Evolutionary conservation across 2,329 filamentous ascomycete genomes (phyloP).

Genomic region (Xylariaceae sp.): DNA sequence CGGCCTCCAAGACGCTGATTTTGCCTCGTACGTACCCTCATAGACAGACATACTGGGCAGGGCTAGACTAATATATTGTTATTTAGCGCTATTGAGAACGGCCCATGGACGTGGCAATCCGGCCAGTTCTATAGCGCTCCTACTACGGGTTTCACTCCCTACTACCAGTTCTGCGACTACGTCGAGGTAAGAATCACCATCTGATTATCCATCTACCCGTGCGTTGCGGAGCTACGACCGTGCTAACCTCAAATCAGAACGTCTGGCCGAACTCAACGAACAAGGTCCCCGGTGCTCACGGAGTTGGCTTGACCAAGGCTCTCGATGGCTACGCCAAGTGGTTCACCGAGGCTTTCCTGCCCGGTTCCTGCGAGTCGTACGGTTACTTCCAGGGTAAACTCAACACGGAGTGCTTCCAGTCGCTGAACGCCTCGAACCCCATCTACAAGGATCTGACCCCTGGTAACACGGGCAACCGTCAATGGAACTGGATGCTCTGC

Average conservation of each 20-base stretch:
- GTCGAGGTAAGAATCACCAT: constrained; percentile 34
- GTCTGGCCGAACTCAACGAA: constrained; percentile 42
- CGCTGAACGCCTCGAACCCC: constrained; percentile 43
- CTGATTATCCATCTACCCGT: not conserved
- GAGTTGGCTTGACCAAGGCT: constrained; percentile 50
- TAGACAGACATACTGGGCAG: not conserved
- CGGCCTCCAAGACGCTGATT: constrained; percentile 44
- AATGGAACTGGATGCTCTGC: constrained; percentile 55
- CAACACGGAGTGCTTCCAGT: constrained; percentile 46
- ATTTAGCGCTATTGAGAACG: constrained; percentile 44
- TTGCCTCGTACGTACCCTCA: constrained; percentile 34
- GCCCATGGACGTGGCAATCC: constrained; percentile 55
- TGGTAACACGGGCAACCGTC: constrained; percentile 44
- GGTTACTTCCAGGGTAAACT: constrained; percentile 41
- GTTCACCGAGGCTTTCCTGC: constrained; percentile 40
- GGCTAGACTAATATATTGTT: not conserved
- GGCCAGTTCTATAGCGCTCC: constrained; percentile 45
- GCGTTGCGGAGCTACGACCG: too few species aligned
- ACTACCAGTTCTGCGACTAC: constrained; percentile 49
- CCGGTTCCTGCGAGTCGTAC: constrained; percentile 43
- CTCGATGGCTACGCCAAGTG: constrained; percentile 50
- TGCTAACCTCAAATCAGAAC: constrained; percentile 30
- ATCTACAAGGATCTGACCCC: constrained; percentile 37
- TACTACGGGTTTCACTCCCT: constrained; percentile 42
- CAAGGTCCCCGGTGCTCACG: constrained; percentile 44